These are phyloP conservation scores for Oenanthe sinensis DNA, from an alignment of 129 eudicot species.

Conservation along the genomic window DNA sequence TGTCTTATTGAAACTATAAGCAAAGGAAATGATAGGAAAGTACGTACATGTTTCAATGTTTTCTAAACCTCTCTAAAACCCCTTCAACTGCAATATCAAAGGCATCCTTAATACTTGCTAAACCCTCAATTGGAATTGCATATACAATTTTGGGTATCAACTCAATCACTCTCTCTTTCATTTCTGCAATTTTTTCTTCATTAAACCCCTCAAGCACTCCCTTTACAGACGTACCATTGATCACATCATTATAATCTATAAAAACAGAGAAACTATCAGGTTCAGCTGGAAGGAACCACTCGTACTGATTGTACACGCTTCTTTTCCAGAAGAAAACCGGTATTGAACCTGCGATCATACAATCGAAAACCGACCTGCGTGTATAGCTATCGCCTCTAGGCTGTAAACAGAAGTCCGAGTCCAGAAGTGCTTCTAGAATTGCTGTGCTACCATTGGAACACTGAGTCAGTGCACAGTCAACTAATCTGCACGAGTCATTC, in stretches of 20 bases:
- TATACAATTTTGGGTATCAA: slow-evolving; percentile 57
- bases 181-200: slow-evolving; percentile 37
- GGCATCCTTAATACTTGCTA: slow-evolving; percentile 44
- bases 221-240: slow-evolving; percentile 48
- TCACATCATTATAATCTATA: slow-evolving; percentile 55
- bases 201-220: slow-evolving; percentile 38
- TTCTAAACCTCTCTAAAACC: slow-evolving; percentile 43
- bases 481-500: slow-evolving; percentile 39
- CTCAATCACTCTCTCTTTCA: slow-evolving; percentile 77
- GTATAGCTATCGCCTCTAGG: slow-evolving; percentile 89
- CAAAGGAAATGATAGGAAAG: not conserved
- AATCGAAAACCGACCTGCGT: slow-evolving; percentile 70
- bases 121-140: slow-evolving; percentile 26
- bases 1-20: not conserved
- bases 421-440: slow-evolving; percentile 41
- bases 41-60: not conserved
- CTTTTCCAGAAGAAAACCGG: slow-evolving; percentile 87
- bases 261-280: slow-evolving; percentile 79
- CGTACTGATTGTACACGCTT: slow-evolving; percentile 65
- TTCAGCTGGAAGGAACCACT: slow-evolving; percentile 78
- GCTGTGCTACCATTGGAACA: slow-evolving; percentile 63
- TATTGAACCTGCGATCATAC: slow-evolving; percentile 86
- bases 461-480: slow-evolving; percentile 56
- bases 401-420: slow-evolving; percentile 78
- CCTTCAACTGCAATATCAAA: slow-evolving; percentile 69